Base-by-base conservation (phyloP, 495 filamentous ascomycete genomes). In the Xylaria telfairii region DNA sequence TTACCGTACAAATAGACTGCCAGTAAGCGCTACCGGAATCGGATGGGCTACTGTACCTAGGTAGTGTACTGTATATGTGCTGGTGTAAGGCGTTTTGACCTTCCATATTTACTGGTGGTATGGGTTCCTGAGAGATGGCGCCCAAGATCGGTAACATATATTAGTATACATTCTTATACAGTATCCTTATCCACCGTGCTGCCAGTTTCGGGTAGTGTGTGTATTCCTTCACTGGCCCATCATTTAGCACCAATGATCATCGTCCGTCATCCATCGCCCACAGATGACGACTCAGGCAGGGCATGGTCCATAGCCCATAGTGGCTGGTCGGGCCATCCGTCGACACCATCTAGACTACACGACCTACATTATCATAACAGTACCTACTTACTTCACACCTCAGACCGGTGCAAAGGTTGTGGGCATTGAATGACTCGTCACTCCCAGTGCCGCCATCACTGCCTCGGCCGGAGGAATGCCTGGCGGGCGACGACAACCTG, bases 361-460 rank as follows among this genome's bases (percentile, higher is more conserved):
- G n/a, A n/a, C n/a, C n/a, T n/a, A n/a, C n/a, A n/a, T n/a, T n/a
- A n/a, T n/a, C n/a, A n/a, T n/a, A n/a, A n/a, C n/a, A n/a, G n/a
- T n/a, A 28, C 24, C 10, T 56, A n/a, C 44, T 10, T 46, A 46
- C 44, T 10, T 46, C 4, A 13, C 10, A 46, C 44, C 12, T 8
- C n/a, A 59, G 37, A 21, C 56, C 30, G 17, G 17, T 13, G 56
- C 56, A 21, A 37, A 59, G 56, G 56, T 59, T 39, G 30, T 39
- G 56, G 30, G n/a, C 56, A 59, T 5, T 10, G 19, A 68, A 70
- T 70, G 68, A 63, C 68, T 70, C 68, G 68, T 64, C 59, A 64
- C 46, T 63, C 59, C 42, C 57, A 57, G 42, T 42, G 57, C 34
- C 65, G 51, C 42, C 32, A 69, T 69, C 57, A 30, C 34, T 63